Evolutionary conservation across 2,329 filamentous ascomycete species (phyloP).

Genomic region (Fusarium sulawesiense): DNA sequence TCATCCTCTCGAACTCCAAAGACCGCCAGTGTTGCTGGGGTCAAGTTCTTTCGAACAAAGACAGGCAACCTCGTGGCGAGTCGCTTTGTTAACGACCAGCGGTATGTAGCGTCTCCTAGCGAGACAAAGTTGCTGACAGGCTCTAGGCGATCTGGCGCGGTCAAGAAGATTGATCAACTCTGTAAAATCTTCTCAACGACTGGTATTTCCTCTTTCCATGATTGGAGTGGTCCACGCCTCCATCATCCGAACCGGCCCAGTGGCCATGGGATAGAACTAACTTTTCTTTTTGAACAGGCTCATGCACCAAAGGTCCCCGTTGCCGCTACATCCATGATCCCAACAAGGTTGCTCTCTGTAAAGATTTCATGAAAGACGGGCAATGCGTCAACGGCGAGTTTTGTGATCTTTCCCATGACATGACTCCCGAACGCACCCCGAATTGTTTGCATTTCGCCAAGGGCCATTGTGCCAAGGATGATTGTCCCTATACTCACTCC

Average conservation of each 20-base stretch:
- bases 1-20: constrained; percentile 78
- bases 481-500: constrained; percentile 89
- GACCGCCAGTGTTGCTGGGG: constrained; percentile 76
- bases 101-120: constrained; percentile 64
- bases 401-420: constrained; percentile 92
- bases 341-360: constrained; percentile 89
- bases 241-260: constrained; percentile 44
- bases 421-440: constrained; percentile 84
- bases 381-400: constrained; percentile 79
- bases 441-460: constrained; percentile 90
- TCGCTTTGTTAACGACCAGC: constrained; percentile 78
- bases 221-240: constrained; percentile 39
- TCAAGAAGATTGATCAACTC: constrained; percentile 77
- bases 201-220: constrained; percentile 68
- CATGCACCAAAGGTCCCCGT: constrained; percentile 81
- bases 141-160: constrained; percentile 60
- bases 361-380: constrained; percentile 83
- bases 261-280: constrained; percentile 61
- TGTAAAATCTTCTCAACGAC: constrained; percentile 79
- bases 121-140: constrained; percentile 53
- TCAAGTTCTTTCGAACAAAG: constrained; percentile 87
- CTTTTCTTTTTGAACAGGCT: constrained; percentile 68
- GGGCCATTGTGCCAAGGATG: constrained; percentile 87
- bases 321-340: constrained; percentile 89
- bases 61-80: constrained; percentile 86